Base-by-base conservation (phyloP, 306 rosid genomes). In the Lithocarpus polystachyus region DNA sequence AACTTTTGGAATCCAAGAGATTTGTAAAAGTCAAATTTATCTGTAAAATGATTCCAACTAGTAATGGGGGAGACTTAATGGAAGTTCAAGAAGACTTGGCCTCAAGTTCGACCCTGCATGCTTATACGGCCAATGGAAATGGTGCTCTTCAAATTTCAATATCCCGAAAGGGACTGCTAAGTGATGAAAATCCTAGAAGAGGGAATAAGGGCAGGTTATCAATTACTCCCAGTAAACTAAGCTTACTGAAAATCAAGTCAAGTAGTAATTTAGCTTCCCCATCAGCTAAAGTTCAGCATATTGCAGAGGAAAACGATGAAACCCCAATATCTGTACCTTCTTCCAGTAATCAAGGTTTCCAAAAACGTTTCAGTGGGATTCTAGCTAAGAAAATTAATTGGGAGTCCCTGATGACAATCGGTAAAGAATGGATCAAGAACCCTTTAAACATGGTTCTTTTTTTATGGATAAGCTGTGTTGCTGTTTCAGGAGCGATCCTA, bases 371-470 rank as follows among this genome's bases (percentile, higher is more conserved):
- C 22, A 45, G 57, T 26, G 69, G 68, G 65, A 13, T 81, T 74
- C 35, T 73, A 57, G 4, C 75, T 52, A 62, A 43, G 81, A 84
- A 83, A 79, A 75, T 89, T 79, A 77, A 79, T 68, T 75, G 86
- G 86, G 18, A 23, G 72, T 79, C 74, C 43, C 52, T 82, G 54
- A 26, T 72, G 15, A 84, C 56, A 79, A 56, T 56, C 55, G 79
- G 85, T 83, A 82, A 62, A 57, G 59, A 57, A 45, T 90, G 94
- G 90, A 85, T 88, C 20, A 87, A 80, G 81, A 75, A 81, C 24
- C 90, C 89, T 74, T 68, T 83, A 61, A 90, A 87, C 82, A 82
- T 90, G 84, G 89, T 81, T 56, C 28, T 90, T 76, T 79, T 90
- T 72, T 56, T 83, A 73, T 90, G 94, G 90, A 71, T 87, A 57